Conservation (phyloP, 441 rosid species). For the Pelargonium citronellum region DNA sequence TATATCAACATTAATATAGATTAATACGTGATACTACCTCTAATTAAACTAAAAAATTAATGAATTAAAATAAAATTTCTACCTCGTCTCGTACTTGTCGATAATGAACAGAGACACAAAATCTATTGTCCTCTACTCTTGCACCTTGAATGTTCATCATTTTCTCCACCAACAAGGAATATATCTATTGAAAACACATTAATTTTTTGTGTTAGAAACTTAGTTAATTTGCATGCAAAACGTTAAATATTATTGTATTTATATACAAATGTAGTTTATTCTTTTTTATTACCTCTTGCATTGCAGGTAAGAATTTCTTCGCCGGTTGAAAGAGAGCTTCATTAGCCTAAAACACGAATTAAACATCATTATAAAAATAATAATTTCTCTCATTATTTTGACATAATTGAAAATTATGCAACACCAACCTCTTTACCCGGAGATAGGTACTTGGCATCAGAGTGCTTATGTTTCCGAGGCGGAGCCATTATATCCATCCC, state of each 20-base stretch:
- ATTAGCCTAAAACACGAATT: constrained; percentile 23
- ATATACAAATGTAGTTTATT: not conserved
- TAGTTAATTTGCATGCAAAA: not conserved
- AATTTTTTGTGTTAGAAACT: not conserved
- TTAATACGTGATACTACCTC: no score
- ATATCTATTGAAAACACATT: constrained; percentile 24
- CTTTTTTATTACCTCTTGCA: constrained; percentile 28
- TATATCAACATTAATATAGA: not conserved
- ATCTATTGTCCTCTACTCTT: constrained; percentile 35
- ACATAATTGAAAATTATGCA: not conserved
- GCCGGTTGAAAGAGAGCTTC: constrained; percentile 42
- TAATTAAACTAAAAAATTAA: not conserved
- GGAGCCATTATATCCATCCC: constrained; percentile 48
- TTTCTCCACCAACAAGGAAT: constrained; percentile 23
- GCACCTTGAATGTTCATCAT: constrained; percentile 33
- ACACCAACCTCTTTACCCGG: constrained; percentile 21
- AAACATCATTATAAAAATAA: not conserved
- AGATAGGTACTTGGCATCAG: constrained; percentile 20
- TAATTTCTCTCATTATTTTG: not conserved
- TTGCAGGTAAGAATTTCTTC: constrained; percentile 34
- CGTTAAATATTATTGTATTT: not conserved
- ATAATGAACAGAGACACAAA: constrained; percentile 42
- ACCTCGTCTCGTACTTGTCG: constrained; percentile 37
- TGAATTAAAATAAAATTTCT: not conserved
- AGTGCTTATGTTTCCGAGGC: constrained; percentile 18